phyloP scores from a whole-genome alignment of 164 flowering plant species.

The Euptelea pleiosperma region DNA sequence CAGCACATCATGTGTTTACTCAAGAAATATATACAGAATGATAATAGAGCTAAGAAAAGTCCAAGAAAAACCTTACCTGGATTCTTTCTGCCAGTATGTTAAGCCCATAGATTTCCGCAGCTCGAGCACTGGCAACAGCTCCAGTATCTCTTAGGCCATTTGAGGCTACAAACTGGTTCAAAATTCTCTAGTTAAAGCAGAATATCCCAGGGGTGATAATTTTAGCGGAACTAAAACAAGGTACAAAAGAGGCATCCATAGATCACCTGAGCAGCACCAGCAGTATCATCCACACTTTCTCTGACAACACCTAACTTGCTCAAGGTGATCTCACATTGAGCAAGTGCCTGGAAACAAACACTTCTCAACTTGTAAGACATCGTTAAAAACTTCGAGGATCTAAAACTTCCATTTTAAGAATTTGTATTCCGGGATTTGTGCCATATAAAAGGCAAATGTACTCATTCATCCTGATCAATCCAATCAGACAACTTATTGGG shows the following conservation, averaged over 20 bases:
- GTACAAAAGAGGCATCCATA: not conserved
- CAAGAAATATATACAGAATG: no score
- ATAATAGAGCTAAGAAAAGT: no score
- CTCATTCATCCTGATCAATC: not conserved
- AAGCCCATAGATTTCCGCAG: constrained; percentile 65
- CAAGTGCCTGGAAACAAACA: constrained; percentile 40
- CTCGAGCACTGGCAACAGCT: constrained; percentile 63
- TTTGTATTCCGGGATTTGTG: not conserved
- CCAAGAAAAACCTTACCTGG: constrained; percentile 29
- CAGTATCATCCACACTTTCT: constrained; percentile 65
- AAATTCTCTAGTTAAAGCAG: constrained; percentile 10
- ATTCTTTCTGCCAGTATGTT: constrained; percentile 50
- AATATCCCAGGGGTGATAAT: not conserved
- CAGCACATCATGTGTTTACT: no score
- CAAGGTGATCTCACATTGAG: constrained; percentile 68
- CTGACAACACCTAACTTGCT: constrained; percentile 59
- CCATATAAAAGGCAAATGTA: not conserved
- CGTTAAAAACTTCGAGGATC: not conserved
- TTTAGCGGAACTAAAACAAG: not conserved
- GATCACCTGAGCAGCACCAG: constrained; percentile 63
- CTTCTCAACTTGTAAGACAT: constrained; percentile 1
- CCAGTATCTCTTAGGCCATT: constrained; percentile 46
- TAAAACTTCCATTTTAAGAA: not conserved
- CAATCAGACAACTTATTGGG: not conserved
- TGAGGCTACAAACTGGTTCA: constrained; percentile 43